Base-by-base conservation (phyloP, 73 alveolate genomes). In the Loxodes magnus region DNA sequence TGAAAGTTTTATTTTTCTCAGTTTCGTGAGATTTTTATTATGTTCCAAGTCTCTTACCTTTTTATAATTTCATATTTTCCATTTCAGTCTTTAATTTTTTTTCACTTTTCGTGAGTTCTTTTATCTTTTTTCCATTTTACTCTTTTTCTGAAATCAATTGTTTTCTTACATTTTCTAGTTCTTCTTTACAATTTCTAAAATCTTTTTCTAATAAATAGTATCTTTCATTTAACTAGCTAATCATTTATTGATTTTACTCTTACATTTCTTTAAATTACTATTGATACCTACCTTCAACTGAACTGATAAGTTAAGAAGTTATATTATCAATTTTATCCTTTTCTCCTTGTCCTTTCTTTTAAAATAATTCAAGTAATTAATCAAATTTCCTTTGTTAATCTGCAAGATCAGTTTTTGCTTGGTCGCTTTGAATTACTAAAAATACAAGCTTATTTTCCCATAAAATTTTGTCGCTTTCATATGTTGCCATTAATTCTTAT, bases 371-470 rank as follows among this genome's bases (percentile, higher is more conserved):
- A 16, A 90, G 56, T 50, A 94, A 84, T 60, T 67, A 50, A 44
- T 87, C 95, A 57, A 90, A 90, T 58, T 84, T 90, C 62, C 64
- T 58, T 30, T 67, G 61, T 6, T 90, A 79, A 37, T 87, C 95
- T 14, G 61, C 54, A 17, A 76, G 52, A 59, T 90, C 98, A 34
- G 67, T 61, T 66, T 88, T 90, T 14, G 93, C 92, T 24, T 46
- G 59, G 27, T 46, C 59, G 2, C 59, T 17, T 24, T 46, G 59
- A 7, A 9, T 14, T n/a, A 46, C 15, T 10, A 46, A 25, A 46
- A 46, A 46, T 2, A 9, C 17, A 46, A 46, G 27, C 17, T 46
- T 46, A 19, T 46, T 46, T 19, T 46, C 59, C 59, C 59, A 46
- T 21, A 46, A 22, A 21, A 46, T 24, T 46, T 46, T 46, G 26